phyloP scores from a whole-genome alignment of 352 stramenopile genomes.

The Pythium sukuiense region DNA sequence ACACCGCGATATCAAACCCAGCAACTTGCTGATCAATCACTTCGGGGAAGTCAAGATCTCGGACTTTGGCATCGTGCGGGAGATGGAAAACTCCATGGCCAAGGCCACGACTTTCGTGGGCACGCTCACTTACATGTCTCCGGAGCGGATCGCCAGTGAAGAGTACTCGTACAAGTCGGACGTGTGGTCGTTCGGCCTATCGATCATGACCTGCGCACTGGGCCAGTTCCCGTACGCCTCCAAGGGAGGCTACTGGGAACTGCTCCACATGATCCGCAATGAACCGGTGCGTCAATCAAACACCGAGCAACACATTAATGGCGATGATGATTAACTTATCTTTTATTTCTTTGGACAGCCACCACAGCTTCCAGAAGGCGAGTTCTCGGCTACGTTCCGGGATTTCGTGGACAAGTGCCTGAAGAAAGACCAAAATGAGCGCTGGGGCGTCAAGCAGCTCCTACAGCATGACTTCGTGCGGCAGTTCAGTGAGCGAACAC shows the following conservation, averaged over 20 bases:
- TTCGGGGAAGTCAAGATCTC: conserved; percentile 90
- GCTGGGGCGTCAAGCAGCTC: conserved; percentile 80
- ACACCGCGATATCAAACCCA: conserved; percentile 94
- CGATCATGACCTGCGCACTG: conserved; percentile 89
- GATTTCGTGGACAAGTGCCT: conserved; percentile 85
- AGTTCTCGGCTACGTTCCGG: conserved; percentile 74
- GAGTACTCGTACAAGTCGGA: conserved; percentile 89
- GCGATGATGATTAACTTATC: neutral
- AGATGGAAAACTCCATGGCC: conserved; percentile 85
- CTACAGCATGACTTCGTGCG: conserved; percentile 70
- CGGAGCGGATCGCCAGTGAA: conserved; percentile 91
- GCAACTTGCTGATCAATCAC: conserved; percentile 94
- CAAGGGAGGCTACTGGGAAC: conserved; percentile 87
- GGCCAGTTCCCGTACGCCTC: conserved; percentile 88
- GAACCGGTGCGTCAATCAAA: conserved; percentile 42
- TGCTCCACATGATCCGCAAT: conserved; percentile 89
- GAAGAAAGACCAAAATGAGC: conserved; percentile 74
- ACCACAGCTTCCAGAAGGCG: conserved; percentile 56
- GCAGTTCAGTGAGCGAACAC: conserved; percentile 31
- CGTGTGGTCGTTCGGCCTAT: conserved; percentile 84
- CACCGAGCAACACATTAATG: neutral
- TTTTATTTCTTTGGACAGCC: conserved; percentile 34
- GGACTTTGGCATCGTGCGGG: conserved; percentile 81
- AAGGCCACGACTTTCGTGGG: conserved; percentile 92
- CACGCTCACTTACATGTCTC: conserved; percentile 93